These are phyloP conservation scores for Lyophyllum shimeji DNA, from an alignment of 768 basidiomycete genomes.

Conservation along the genomic window DNA sequence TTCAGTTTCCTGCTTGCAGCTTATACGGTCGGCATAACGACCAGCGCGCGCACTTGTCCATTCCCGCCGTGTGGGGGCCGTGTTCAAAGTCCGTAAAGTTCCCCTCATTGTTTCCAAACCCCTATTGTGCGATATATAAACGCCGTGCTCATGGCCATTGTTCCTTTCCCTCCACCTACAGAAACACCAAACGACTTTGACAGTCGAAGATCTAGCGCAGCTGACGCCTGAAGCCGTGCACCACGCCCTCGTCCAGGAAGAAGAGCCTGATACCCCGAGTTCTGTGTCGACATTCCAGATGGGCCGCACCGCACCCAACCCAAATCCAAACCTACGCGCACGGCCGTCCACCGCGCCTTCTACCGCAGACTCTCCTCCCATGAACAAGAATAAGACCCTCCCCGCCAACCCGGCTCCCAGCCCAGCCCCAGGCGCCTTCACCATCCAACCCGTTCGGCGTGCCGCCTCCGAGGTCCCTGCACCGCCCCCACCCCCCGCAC, in stretches of 20 bases:
- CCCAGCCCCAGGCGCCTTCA: conserved; percentile 14
- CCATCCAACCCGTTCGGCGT: conserved; percentile 25
- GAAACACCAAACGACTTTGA: conserved; percentile 46
- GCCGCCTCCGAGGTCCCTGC: conserved; percentile 34
- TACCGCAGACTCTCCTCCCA: conserved; percentile 4
- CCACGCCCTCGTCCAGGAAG: conserved; percentile 27
- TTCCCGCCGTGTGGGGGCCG: conserved; percentile 43
- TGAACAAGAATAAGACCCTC: conserved; percentile 19
- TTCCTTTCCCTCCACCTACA: conserved; percentile 23
- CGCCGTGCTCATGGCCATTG: not conserved
- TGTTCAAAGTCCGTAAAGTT: conserved; percentile 40
- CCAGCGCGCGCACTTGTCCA: conserved; percentile 47
- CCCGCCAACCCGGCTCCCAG: conserved; percentile 9
- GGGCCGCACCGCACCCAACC: conserved; percentile 10
- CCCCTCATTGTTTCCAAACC: conserved; percentile 19
- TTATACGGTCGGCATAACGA: conserved; percentile 11
- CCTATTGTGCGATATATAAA: conserved; percentile 11
- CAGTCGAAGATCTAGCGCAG: conserved; percentile 42
- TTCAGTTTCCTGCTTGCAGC: not conserved
- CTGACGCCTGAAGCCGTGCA: conserved; percentile 41
- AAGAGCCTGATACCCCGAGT: conserved; percentile 23
- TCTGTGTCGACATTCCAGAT: conserved; percentile 12
- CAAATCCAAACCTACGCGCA: not conserved
- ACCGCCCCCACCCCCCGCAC: conserved; percentile 17
- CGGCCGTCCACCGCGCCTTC: not conserved